phyloP scores from a whole-genome alignment of 169 alveolate species.

The Babesia microti region DNA sequence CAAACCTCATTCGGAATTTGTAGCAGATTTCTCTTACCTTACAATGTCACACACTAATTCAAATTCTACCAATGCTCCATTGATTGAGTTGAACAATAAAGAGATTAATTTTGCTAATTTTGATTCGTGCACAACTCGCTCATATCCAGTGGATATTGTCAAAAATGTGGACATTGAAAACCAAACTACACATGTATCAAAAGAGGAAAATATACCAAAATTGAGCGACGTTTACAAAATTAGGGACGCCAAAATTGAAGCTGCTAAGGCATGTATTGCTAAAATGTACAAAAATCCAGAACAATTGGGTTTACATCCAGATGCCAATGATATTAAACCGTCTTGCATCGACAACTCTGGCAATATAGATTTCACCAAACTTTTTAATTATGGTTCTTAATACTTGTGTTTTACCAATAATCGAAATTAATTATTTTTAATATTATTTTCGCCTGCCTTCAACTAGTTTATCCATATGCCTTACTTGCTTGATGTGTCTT shows the following conservation, averaged over 20 bases:
- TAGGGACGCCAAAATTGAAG: conserved; percentile 55
- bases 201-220: conserved; percentile 1
- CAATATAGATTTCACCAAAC: too few species aligned
- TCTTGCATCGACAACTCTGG: too few species aligned
- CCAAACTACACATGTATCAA: conserved; percentile 1
- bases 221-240: conserved; percentile 1
- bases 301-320: conserved; percentile 48
- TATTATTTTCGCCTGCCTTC: conserved; percentile 7
- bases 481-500: not conserved
- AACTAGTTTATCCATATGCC: not conserved
- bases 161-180: conserved; percentile 6
- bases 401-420: too few species aligned
- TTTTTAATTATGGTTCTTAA: too few species aligned
- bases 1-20: too few species aligned
- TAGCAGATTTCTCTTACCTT: conserved; percentile 1
- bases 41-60: not conserved
- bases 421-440: too few species aligned
- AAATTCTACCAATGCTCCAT: conserved; percentile 1
- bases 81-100: not conserved
- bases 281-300: conserved; percentile 50
- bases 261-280: conserved; percentile 59
- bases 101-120: conserved; percentile 1
- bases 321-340: too few species aligned
- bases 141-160: conserved; percentile 9
- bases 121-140: conserved; percentile 19